Conservation (phyloP, 2,329 filamentous ascomycete species). For the Beauveria caledonica region DNA sequence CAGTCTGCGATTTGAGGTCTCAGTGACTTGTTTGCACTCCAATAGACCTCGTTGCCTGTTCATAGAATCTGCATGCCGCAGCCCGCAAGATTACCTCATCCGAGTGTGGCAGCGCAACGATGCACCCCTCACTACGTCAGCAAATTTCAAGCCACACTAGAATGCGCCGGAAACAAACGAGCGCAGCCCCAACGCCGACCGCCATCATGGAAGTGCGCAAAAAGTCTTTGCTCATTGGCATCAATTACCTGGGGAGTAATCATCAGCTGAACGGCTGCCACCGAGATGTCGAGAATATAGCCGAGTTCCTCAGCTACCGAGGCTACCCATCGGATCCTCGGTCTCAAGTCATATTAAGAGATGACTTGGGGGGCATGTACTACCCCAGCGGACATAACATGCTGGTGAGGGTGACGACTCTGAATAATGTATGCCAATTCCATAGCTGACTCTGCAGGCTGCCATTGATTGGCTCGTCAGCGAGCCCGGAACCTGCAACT, state of each 20-base stretch:
- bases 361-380: conserved; percentile 35
- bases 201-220: conserved; percentile 6
- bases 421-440: conserved; percentile 15
- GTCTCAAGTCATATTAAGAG: conserved; percentile 10
- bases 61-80: background rate
- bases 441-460: conserved; percentile 26
- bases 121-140: conserved; percentile 2
- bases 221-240: conserved; percentile 50
- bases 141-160: conserved; percentile 3
- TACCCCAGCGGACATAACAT: conserved; percentile 53
- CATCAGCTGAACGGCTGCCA: conserved; percentile 52
- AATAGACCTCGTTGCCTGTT: too few species aligned
- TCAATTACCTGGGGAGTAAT: conserved; percentile 52
- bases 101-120: background rate
- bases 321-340: conserved; percentile 7
- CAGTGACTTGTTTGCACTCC: background rate
- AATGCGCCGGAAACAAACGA: background rate
- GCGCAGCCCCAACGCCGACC: background rate
- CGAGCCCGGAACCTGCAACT: conserved; percentile 47
- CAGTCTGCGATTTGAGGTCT: background rate
- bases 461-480: conserved; percentile 54
- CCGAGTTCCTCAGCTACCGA: conserved; percentile 37
- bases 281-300: conserved; percentile 54
- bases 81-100: conserved; percentile 6
- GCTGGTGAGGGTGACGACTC: conserved; percentile 46